Evolutionary conservation across 257 asterid species (phyloP).

Genomic region (Misopates orontium): DNA sequence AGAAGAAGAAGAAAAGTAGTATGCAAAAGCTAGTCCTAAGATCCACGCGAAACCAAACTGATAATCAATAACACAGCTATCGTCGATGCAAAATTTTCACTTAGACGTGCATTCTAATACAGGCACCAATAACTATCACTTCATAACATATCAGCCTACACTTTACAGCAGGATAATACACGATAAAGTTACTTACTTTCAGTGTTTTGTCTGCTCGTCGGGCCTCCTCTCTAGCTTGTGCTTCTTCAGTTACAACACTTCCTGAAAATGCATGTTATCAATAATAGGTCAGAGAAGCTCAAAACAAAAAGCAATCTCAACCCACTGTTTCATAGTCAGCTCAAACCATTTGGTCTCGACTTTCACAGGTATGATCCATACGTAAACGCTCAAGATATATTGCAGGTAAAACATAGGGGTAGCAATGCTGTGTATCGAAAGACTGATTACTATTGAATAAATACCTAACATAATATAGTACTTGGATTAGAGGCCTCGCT

Average conservation of each 20-base stretch:
- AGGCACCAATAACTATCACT: neutral
- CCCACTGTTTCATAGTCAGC: constrained; percentile 3
- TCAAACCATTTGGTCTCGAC: constrained; percentile 4
- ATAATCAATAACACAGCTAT: neutral
- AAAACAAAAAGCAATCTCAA: constrained; percentile 16
- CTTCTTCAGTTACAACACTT: constrained; percentile 53
- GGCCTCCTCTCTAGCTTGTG: constrained; percentile 30
- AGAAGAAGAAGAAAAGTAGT: neutral
- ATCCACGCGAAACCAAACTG: neutral
- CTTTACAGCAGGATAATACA: neutral
- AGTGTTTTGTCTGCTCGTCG: constrained; percentile 36
- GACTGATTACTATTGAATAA: neutral
- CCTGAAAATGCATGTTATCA: constrained; percentile 44
- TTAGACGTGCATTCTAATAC: neutral
- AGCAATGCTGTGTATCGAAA: neutral
- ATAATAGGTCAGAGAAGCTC: neutral
- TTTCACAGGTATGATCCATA: neutral
- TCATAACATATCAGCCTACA: neutral
- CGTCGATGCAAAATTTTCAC: neutral
- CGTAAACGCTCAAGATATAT: neutral
- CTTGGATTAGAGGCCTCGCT: constrained; percentile 54
- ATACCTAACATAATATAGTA: constrained; percentile 23
- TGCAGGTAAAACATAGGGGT: neutral
- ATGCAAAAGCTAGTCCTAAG: no score
- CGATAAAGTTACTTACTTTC: constrained; percentile 37